These are phyloP conservation scores for Pseudovirgaria hyperparasitica DNA, from an alignment of 2,329 filamentous ascomycete genomes.

Conservation along the genomic window DNA sequence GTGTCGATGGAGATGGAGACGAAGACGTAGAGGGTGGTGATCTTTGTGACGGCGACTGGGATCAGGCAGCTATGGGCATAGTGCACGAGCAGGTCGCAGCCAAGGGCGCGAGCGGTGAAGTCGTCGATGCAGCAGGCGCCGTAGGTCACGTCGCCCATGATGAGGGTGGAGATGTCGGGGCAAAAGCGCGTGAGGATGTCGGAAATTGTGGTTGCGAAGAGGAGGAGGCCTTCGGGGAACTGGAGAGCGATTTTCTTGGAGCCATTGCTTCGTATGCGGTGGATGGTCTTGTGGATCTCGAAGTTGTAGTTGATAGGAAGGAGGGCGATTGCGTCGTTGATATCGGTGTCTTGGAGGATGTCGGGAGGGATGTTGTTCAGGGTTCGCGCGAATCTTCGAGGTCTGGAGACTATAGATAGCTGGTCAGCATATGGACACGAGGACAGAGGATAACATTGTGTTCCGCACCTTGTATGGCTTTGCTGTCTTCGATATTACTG, in stretches of 20 bases:
- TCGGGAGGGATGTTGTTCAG: constrained; percentile 82
- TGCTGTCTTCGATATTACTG: constrained; percentile 45
- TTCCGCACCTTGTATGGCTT: constrained; percentile 54
- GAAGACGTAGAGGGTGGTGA: constrained; percentile 95
- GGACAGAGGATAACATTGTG: constrained; percentile 1
- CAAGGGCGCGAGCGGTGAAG: constrained; percentile 86
- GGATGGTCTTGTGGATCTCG: constrained; percentile 96
- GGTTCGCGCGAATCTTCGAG: constrained; percentile 62
- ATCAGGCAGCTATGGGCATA: constrained; percentile 97
- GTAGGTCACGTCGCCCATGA: constrained; percentile 99
- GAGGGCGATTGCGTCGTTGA: constrained; percentile 76
- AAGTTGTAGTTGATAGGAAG: constrained; percentile 96
- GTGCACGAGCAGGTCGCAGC: constrained; percentile 88
- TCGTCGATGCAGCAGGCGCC: constrained; percentile 98
- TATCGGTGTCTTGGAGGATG: constrained; percentile 71
- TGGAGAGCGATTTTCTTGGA: constrained; percentile 85
- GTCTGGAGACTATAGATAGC: constrained; percentile 48
- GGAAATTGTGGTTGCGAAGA: constrained; percentile 95
- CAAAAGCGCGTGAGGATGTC: constrained; percentile 95
- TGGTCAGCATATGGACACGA: constrained; percentile 5
- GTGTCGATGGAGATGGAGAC: constrained; percentile 96
- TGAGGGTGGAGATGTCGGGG: constrained; percentile 78
- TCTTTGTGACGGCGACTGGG: constrained; percentile 89
- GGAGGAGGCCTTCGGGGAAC: constrained; percentile 85
- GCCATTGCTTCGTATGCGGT: constrained; percentile 69